Conservation (phyloP, 202 grass and related monocot genomes). For the Panicum hallii region DNA sequence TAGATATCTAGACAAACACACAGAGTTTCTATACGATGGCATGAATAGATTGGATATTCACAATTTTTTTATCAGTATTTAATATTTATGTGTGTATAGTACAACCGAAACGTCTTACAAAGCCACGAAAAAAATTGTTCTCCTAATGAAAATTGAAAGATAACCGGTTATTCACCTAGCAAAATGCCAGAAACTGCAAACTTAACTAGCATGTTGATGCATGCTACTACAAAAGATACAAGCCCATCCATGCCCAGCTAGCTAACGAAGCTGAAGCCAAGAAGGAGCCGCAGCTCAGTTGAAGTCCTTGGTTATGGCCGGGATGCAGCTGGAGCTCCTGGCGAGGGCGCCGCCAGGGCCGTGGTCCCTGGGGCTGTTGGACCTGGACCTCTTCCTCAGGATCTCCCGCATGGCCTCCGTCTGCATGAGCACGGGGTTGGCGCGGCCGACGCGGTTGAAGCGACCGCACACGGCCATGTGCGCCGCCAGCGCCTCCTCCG, state of each 20-base stretch:
- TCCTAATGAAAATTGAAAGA: background rate
- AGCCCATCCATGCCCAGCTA: background rate
- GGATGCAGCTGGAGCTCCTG: constrained; percentile 91
- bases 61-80: constrained; percentile 7
- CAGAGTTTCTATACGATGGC: no score
- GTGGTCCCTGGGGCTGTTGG: constrained; percentile 53
- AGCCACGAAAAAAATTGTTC: background rate
- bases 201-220: background rate
- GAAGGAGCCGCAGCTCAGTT: background rate
- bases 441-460: constrained; percentile 72
- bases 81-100: background rate
- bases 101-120: background rate
- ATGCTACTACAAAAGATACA: background rate
- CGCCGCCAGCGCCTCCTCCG: constrained; percentile 62
- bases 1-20: no score
- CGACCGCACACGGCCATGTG: constrained; percentile 75
- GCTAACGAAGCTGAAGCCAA: background rate
- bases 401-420: constrained; percentile 90
- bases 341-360: constrained; percentile 36
- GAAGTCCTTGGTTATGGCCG: constrained; percentile 75
- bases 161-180: background rate
- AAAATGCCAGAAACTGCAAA: background rate
- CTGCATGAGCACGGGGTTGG: constrained; percentile 82
- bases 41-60: background rate
- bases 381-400: constrained; percentile 64